A percentile compares a stretch with the other conserved stretches of the same genome.
Evolutionary conservation across 495 filamentous ascomycete genomes (phyloP).

Genomic region (Tirmania nivea): DNA sequence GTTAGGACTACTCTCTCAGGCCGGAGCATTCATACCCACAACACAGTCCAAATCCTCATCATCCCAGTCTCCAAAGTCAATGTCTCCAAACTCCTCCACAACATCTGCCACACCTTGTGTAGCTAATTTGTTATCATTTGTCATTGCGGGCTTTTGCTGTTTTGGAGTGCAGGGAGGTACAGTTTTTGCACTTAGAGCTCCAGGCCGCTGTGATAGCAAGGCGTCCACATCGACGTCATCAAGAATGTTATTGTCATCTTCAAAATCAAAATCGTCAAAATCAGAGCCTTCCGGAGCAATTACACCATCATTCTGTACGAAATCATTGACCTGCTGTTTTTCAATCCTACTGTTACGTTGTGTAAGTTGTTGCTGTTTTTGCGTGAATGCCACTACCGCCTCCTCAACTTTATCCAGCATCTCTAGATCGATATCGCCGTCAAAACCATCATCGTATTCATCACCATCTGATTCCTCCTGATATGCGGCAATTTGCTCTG

Average conservation of each 20-base stretch:
- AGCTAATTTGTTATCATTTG: neutral
- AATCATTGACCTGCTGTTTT: neutral
- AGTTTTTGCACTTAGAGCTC: constrained; percentile 14
- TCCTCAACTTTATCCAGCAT: constrained; percentile 30
- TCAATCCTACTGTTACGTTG: neutral
- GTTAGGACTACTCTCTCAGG: constrained; percentile 6
- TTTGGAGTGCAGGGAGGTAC: neutral
- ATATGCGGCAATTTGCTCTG: neutral
- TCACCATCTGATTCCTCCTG: constrained; percentile 1
- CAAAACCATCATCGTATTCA: constrained; percentile 32
- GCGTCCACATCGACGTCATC: constrained; percentile 36
- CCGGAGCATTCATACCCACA: constrained; percentile 4
- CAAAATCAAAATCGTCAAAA: constrained; percentile 38
- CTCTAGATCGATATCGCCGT: constrained; percentile 33
- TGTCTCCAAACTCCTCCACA: constrained; percentile 15
- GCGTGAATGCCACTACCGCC: constrained; percentile 3
- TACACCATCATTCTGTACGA: neutral
- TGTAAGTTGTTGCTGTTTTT: neutral
- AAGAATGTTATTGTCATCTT: constrained; percentile 29
- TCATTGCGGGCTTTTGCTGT: constrained; percentile 1
- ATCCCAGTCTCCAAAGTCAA: constrained; percentile 16
- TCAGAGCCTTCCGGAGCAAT: constrained; percentile 21
- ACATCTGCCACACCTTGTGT: constrained; percentile 3
- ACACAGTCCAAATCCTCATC: constrained; percentile 12
- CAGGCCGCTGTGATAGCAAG: constrained; percentile 28